A percentile compares a stretch with the other conserved stretches of the same genome.
These are phyloP conservation scores for Phytomonas sp. DNA, from an alignment of 208 protist genomes.

Conservation along the genomic window DNA sequence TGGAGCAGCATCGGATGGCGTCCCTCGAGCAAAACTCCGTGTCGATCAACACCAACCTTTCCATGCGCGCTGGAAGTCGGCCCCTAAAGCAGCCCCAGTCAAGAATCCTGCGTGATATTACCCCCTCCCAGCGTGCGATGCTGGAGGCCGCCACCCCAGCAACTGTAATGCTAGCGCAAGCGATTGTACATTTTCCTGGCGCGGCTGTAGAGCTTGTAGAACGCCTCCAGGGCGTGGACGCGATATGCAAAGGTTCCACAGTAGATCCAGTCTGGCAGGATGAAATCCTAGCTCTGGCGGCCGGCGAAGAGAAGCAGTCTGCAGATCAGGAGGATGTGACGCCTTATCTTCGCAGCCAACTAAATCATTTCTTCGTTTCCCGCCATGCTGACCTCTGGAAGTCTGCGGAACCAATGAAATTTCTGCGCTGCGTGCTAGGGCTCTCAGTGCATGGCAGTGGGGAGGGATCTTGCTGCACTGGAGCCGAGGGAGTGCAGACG, in stretches of 20 bases:
- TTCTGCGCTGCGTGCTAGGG: constrained; percentile 7
- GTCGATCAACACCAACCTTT: not conserved
- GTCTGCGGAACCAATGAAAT: constrained; percentile 15
- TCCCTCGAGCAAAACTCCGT: not conserved
- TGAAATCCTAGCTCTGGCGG: not conserved
- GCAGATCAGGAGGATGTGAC: not conserved
- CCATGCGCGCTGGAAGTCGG: not conserved
- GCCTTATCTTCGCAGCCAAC: constrained; percentile 6
- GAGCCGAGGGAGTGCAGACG: not conserved
- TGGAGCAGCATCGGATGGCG: not conserved
- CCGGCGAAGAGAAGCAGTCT: not conserved
- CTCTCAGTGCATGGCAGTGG: not conserved
- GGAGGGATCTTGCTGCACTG: not conserved
- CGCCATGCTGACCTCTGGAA: constrained; percentile 79
- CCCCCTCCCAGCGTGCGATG: constrained; percentile 18
- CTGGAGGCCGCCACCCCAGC: constrained; percentile 30
- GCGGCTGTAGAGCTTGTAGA: constrained; percentile 48
- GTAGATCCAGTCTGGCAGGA: constrained; percentile 11
- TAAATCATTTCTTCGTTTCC: constrained; percentile 45
- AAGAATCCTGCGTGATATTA: constrained; percentile 51
- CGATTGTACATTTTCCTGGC: constrained; percentile 48
- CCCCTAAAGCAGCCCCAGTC: constrained; percentile 14
- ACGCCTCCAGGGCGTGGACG: constrained; percentile 26
- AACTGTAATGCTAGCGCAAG: constrained; percentile 29
- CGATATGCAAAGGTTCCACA: constrained; percentile 16